Evolutionary conservation across 805 yeast species (phyloP).

Genomic region (Lipomyces chichibuensis): DNA sequence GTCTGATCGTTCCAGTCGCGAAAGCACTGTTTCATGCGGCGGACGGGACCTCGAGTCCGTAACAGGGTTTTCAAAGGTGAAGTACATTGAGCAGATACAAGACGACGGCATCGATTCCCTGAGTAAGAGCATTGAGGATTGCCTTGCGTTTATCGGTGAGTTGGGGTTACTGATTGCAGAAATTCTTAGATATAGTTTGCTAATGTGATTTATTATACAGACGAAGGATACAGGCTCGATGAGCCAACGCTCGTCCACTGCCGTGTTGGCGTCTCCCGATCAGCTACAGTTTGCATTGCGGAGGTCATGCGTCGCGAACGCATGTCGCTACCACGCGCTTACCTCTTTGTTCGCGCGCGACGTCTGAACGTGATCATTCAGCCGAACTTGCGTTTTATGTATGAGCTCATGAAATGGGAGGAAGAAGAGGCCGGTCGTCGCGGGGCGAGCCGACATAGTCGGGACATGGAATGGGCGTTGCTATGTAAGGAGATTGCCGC

Average conservation of each 20-base stretch:
- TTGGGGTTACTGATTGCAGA: background rate
- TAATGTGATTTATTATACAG: conserved; percentile 48
- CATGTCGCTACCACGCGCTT: conserved; percentile 74
- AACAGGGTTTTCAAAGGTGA: conserved; percentile 50
- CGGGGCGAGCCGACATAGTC: conserved; percentile 36
- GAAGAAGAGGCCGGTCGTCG: conserved; percentile 44
- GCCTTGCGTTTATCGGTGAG: conserved; percentile 53
- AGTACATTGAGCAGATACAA: conserved; percentile 72
- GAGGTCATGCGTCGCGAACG: conserved; percentile 82
- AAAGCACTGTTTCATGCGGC: background rate
- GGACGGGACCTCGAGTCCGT: conserved; percentile 1
- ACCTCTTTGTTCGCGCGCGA: conserved; percentile 84
- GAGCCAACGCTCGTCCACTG: conserved; percentile 79
- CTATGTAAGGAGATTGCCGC: conserved; percentile 81
- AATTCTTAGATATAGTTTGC: background rate
- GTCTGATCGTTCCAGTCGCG: background rate
- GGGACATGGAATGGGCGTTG: conserved; percentile 87
- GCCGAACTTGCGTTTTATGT: conserved; percentile 89
- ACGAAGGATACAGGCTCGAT: conserved; percentile 51
- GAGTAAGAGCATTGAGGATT: conserved; percentile 60
- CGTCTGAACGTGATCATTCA: conserved; percentile 90
- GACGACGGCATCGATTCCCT: conserved; percentile 91
- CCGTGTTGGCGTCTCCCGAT: conserved; percentile 92
- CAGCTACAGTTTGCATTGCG: conserved; percentile 94
- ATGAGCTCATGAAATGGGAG: conserved; percentile 79